Percentiles rank a stretch among this genome's conserved stretches.
These are phyloP conservation scores for Tuber melanosporum DNA, from an alignment of 495 filamentous ascomycete genomes.

Conservation along the genomic window DNA sequence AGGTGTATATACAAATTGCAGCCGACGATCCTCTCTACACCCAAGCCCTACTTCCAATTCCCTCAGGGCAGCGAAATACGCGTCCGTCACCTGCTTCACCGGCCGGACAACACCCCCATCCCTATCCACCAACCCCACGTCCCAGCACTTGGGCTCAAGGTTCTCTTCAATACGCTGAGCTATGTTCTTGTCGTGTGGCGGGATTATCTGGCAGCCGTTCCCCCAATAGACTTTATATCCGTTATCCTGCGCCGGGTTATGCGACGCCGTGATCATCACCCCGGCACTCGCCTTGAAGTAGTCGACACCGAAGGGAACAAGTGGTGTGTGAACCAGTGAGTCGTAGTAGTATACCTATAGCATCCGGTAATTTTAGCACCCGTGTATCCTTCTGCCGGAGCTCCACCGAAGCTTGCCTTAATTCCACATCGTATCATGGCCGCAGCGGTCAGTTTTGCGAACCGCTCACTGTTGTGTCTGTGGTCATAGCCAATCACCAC, in stretches of 20 bases:
- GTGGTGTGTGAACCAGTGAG: conserved; percentile 54
- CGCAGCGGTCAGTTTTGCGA: conserved; percentile 58
- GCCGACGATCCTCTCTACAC: background rate
- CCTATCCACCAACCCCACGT: conserved; percentile 44
- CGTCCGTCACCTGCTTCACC: conserved; percentile 45
- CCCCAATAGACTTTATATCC: conserved; percentile 70
- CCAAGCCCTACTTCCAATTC: conserved; percentile 14
- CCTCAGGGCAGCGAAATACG: conserved; percentile 47
- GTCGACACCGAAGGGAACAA: conserved; percentile 62
- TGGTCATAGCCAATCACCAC: conserved; percentile 63
- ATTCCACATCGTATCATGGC: conserved; percentile 59
- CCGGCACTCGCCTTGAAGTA: conserved; percentile 56
- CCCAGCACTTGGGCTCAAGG: conserved; percentile 52
- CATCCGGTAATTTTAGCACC: background rate
- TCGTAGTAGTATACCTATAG: conserved; percentile 55
- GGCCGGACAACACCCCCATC: conserved; percentile 45
- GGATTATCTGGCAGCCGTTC: conserved; percentile 65
- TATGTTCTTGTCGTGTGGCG: conserved; percentile 59
- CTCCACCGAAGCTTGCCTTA: conserved; percentile 33
- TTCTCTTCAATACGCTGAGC: conserved; percentile 55
- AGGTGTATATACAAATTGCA: conserved; percentile 59
- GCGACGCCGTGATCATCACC: conserved; percentile 62
- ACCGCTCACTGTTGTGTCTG: conserved; percentile 59
- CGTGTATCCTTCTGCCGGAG: background rate
- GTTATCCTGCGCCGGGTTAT: conserved; percentile 63